Evolutionary conservation across 345 rosid species (phyloP).

Genomic region (Eucalyptus urophylla): DNA sequence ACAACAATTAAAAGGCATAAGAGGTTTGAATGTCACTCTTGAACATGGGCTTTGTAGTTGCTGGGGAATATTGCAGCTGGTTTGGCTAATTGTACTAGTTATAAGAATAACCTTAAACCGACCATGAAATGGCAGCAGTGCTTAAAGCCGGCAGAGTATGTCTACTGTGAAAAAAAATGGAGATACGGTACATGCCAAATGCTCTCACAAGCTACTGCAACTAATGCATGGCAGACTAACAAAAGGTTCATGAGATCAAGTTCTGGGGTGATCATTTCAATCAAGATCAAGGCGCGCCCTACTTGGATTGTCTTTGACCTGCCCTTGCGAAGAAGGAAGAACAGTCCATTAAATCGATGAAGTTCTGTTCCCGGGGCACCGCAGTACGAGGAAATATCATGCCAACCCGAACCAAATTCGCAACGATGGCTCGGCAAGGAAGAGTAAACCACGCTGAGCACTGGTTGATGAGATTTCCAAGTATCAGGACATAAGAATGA

Average conservation of each 20-base stretch:
- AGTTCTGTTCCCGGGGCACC: background rate
- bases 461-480: background rate
- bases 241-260: background rate
- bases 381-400: background rate
- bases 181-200: background rate
- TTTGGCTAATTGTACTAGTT: background rate
- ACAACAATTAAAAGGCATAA: background rate
- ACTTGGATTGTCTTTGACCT: background rate
- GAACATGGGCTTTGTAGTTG: background rate
- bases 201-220: background rate
- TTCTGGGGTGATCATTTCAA: background rate
- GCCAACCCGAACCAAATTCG: background rate
- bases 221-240: background rate
- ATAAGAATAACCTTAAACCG: background rate
- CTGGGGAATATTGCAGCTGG: background rate
- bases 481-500: background rate
- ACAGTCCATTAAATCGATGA: background rate
- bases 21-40: background rate
- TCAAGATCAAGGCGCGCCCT: background rate
- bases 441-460: background rate
- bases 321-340: background rate
- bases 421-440: background rate
- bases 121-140: background rate
- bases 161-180: background rate
- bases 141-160: background rate